These are phyloP conservation scores for Jacaranda mimosifolia DNA, from an alignment of 257 asterid genomes.

Conservation along the genomic window DNA sequence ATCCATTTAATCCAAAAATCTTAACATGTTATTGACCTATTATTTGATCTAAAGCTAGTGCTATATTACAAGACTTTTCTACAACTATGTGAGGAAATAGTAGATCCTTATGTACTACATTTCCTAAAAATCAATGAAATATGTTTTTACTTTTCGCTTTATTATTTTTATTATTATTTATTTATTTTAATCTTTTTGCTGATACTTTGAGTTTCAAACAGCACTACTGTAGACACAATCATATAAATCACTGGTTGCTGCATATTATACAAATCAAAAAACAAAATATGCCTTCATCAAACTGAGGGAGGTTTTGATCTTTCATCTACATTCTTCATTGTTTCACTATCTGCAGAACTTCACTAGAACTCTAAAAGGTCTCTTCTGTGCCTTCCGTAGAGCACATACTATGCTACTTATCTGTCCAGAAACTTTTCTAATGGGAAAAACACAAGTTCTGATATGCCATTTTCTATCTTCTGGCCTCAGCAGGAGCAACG, in stretches of 20 bases:
- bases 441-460: neutral
- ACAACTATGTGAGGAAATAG: too few relatives aligned
- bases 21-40: too few relatives aligned
- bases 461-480: neutral
- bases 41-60: too few relatives aligned
- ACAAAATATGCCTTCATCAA: neutral
- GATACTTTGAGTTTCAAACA: neutral
- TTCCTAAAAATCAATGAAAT: too few relatives aligned
- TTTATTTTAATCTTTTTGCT: neutral
- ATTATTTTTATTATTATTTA: too few relatives aligned
- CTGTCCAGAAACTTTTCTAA: neutral
- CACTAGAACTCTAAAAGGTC: too few relatives aligned
- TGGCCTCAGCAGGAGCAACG: conserved; percentile 15
- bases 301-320: neutral
- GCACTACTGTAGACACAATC: neutral
- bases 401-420: neutral
- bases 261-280: conserved; percentile 20
- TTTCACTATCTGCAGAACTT: neutral
- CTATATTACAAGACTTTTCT: too few relatives aligned
- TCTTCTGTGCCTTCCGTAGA: neutral
- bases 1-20: too few relatives aligned
- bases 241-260: neutral
- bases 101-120: too few relatives aligned
- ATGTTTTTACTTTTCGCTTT: too few relatives aligned
- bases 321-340: neutral